Base-by-base conservation (phyloP, 2,329 filamentous ascomycete species). In the Stagonosporopsis tanaceti region DNA sequence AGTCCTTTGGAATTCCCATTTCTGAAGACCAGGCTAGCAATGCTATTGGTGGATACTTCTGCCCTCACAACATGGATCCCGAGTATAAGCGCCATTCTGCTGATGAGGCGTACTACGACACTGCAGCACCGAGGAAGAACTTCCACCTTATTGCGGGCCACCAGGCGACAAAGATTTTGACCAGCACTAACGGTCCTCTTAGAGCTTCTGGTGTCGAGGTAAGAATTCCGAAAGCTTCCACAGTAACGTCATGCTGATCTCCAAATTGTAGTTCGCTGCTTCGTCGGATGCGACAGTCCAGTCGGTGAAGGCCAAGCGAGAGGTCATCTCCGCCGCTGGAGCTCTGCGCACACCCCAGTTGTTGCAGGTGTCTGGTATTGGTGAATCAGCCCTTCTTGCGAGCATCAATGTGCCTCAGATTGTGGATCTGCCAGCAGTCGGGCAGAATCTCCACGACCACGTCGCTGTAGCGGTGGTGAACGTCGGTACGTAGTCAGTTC, bases 351-450 rank as follows among this genome's bases (percentile, higher is more conserved):
- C 67, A 1, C 68, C 69, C 7, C 68, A 72, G 47, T 42, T 72
- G 1, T 59, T 72, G 11, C 69, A 71, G 30, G 57, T 69, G 1
- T 70, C 67, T 27, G 69, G 69, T 8, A 68, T 72, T n/a, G 69
- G 69, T 27, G 66, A 67, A 28, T 32, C 64, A 17, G 39, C 54
- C 7, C 55, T 66, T 4, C 65, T 71, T 3, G 51, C 56, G 27
- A 59, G 47, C 8, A 66, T 71, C 53, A 61, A 61, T 2, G 63
- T 68, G 2, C 35, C 57, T 3, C 57, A 60, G 3, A 55, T 68
- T 14, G 61, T 69, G 11, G 58, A 71, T 48, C 63, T 72, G 15
- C 65, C 69, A 5, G 67, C 65, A 1, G 66, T 70, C n/a, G 67
- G 67, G 17, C 58, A 68, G 27, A 68, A 64, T 15, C 41, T 70